Base-by-base conservation (phyloP, 163 green algal species). In the Coccomyxa subellipsoidea region DNA sequence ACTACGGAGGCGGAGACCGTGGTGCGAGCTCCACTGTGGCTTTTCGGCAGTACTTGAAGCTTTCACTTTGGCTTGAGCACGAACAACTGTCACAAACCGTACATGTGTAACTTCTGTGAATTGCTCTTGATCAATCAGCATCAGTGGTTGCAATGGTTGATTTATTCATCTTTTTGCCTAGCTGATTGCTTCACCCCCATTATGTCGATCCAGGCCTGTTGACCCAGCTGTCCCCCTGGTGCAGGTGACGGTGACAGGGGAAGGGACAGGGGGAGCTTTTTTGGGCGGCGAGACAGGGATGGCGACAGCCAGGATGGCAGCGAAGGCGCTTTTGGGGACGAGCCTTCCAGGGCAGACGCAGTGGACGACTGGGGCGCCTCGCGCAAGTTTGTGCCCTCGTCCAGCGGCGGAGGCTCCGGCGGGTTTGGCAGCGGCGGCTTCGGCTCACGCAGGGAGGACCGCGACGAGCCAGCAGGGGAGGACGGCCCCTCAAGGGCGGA, bases 401-500 rank as follows among this genome's bases (percentile, higher is more conserved):
- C 71, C 21, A 31, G 31, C 21, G 71, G 71, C 71, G 35, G 71
- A 18, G 71, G 71, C 71, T 78, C 32, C 27, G 34, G 34, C 40
- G 32, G 71, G 9, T 36, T 34, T 38, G 69, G 69, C 69, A 59
- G 47, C 47, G 47, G 47, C 5, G 47, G 47, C 15, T 59, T 59
- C 23, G 47, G 47, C 15, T 59, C 47, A 59, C 47, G 47, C 47
- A 59, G 47, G 47, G 47, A 59, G 23, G 47, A 59, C 4, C 47
- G 47, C 5, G 47, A 18, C 23, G 47, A 59, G 47, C 47, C 47
- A 2, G n/a, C n/a, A n/a, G 47, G 47, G 21, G 47, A 59, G 4
- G 47, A 59, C 31, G 66, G 66, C 21, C 84, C 83, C 59, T 90
- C 89, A 1, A 81, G 89, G n/a, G 88, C 88, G 9, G 86, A 91